Evolutionary conservation across 2,329 filamentous ascomycete species (phyloP).

Genomic region (Monilinia polystroma): DNA sequence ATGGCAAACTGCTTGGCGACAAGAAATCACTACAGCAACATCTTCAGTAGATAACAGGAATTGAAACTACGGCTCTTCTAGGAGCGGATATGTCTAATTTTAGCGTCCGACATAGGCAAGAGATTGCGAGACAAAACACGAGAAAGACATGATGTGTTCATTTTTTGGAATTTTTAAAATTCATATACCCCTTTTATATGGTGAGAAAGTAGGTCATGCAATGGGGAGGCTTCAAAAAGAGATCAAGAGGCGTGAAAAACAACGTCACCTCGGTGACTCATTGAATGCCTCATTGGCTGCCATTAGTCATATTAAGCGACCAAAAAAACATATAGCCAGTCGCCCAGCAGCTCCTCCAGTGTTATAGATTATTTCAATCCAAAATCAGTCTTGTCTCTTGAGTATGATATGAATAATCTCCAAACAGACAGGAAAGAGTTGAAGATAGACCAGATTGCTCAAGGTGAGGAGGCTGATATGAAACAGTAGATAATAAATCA

Average conservation of each 20-base stretch:
- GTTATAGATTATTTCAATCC: not conserved
- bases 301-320: constrained; percentile 26
- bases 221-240: constrained; percentile 42
- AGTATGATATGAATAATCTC: constrained; percentile 11
- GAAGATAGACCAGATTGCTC: too few relatives aligned
- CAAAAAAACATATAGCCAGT: constrained; percentile 21
- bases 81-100: constrained; percentile 24
- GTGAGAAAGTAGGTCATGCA: constrained; percentile 40
- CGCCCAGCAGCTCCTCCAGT: constrained; percentile 1
- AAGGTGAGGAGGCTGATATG: not conserved
- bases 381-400: not conserved
- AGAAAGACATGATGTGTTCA: constrained; percentile 44
- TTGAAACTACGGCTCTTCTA: constrained; percentile 24
- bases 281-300: constrained; percentile 15
- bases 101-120: constrained; percentile 42
- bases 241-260: constrained; percentile 32
- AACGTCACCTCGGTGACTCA: constrained; percentile 26
- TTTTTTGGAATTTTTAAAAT: constrained; percentile 46
- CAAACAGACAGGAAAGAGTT: too few relatives aligned
- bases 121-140: constrained; percentile 40
- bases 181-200: constrained; percentile 46
- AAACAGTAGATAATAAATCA: constrained; percentile 39
- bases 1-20: constrained; percentile 22
- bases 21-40: constrained; percentile 24
- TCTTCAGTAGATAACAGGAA: constrained; percentile 26